Conservation (phyloP, 169 alveolate genomes). For the Cryptosporidium tyzzeri region DNA sequence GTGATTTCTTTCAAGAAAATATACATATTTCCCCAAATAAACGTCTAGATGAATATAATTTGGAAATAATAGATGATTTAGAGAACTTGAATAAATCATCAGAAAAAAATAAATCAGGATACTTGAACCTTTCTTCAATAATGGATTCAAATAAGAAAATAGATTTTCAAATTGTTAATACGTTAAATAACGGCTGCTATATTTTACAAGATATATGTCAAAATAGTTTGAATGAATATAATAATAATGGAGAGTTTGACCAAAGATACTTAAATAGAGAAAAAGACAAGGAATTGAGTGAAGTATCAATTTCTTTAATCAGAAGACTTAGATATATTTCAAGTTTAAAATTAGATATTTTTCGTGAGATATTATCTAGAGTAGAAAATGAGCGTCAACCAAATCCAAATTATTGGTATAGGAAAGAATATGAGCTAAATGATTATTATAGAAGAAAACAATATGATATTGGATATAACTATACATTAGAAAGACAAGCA, state of each 20-base stretch:
- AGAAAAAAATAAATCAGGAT: neutral
- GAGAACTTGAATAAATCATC: neutral
- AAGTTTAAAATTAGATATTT: slow-evolving; percentile 8
- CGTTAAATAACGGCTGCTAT: neutral
- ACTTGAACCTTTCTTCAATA: slow-evolving; percentile 2
- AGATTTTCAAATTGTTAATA: neutral
- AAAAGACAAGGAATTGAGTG: slow-evolving; percentile 7
- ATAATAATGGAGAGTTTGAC: neutral
- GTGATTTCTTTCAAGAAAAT: slow-evolving; percentile 59
- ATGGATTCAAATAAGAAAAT: slow-evolving; percentile 4
- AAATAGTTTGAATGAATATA: neutral
- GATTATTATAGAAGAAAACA: slow-evolving; percentile 35
- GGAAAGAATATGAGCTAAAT: slow-evolving; percentile 56
- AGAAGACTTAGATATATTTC: slow-evolving; percentile 26
- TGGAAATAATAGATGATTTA: neutral
- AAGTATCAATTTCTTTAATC: slow-evolving; percentile 19
- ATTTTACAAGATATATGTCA: neutral
- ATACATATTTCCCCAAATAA: slow-evolving; percentile 47
- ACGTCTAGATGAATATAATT: no score
- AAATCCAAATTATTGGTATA: slow-evolving; percentile 27
- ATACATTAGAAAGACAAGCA: slow-evolving; percentile 58
- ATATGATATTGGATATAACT: slow-evolving; percentile 26
- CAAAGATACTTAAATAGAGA: slow-evolving; percentile 9
- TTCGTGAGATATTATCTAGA: slow-evolving; percentile 25
- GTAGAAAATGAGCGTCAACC: slow-evolving; percentile 53